These are phyloP conservation scores for Populus hybrid DNA, from an alignment of 441 rosid genomes.

Conservation along the genomic window DNA sequence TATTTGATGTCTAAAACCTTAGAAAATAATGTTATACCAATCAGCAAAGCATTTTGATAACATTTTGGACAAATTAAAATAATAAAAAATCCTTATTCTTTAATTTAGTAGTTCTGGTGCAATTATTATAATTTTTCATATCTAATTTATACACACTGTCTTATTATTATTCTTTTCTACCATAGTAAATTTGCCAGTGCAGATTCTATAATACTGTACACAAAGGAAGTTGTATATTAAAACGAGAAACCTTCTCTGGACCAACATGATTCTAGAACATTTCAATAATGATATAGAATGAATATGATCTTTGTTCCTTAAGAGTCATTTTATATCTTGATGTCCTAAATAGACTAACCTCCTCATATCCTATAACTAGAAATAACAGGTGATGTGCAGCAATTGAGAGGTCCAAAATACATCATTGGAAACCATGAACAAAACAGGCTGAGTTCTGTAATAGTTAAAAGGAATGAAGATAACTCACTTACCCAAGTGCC, in stretches of 20 bases:
- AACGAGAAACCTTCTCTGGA: not conserved
- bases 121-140: no score
- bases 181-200: not conserved
- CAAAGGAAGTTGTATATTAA: not conserved
- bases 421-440: not conserved
- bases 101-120: not conserved
- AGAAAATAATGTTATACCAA: not conserved
- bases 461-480: not conserved
- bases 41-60: not conserved
- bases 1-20: not conserved
- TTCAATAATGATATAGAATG: not conserved
- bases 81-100: not conserved
- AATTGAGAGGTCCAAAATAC: not conserved
- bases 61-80: not conserved
- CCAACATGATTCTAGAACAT: not conserved
- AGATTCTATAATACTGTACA: not conserved
- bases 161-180: not conserved
- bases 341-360: not conserved
- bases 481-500: constrained; percentile 72
- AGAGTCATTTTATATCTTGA: not conserved
- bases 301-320: not conserved
- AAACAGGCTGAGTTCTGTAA: not conserved
- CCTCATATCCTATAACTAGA: not conserved
- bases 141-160: not conserved
- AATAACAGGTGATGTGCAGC: not conserved